Base-by-base conservation (phyloP, 768 basidiomycete species). In the Termitomyces sp. region DNA sequence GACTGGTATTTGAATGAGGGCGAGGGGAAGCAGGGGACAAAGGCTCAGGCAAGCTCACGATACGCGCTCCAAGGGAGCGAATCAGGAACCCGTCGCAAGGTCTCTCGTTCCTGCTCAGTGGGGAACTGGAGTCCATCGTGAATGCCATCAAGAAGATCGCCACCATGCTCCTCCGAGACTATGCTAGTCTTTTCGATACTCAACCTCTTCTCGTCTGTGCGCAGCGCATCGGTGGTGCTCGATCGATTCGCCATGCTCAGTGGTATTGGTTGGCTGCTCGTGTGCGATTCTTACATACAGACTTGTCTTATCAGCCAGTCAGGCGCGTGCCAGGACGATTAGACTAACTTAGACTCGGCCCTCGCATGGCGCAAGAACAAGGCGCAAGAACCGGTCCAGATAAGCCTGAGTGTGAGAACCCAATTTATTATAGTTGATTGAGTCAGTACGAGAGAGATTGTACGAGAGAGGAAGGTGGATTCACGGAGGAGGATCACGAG, bases 61-160 rank as follows among this genome's bases (percentile, higher is more conserved):
- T 81, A 84, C 13, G 83, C 81, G 48, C 71, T 72, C 84, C 84
- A 85, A 1, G 84, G 84, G 48, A 86, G 65, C 8, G 65, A 45
- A 58, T 88, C 87, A 12, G 86, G 67, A 8, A 89, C 82, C 46
- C 86, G 80, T 28, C 85, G 77, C 33, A 89, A 73, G 10, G 83
- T 84, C 4, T 58, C 63, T 29, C 74, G 66, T 70, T 89, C 87
- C 65, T 87, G 81, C 26, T 81, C 81, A 0, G 84, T 84, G 3
- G 87, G 87, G 63, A 85, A 84, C 62, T 79, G 78, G 54, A 87
- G 74, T 22, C 81, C 84, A 47, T 82, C 82, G 57, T 79, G 75
- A 51, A 76, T 16, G 16, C 31, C 20, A 16, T 54, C 41, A 12
- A 42, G 41, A 16, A 22, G 2, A 29, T 29, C 18, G 20, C 7